phyloP scores from a whole-genome alignment of 768 basidiomycete species.

The Roridomyces roridus region DNA sequence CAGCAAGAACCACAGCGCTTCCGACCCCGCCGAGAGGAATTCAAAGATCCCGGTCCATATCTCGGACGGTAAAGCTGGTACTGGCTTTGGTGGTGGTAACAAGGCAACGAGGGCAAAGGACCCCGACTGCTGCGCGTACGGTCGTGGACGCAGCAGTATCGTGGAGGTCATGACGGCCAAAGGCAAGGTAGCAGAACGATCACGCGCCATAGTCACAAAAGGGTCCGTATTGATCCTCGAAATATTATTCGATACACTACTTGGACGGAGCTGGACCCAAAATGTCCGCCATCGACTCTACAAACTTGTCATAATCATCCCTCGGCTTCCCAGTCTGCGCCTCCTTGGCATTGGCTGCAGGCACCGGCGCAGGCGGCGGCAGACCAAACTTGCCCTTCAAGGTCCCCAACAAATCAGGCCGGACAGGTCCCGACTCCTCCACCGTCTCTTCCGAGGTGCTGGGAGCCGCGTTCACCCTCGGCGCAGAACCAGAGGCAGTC shows the following conservation, averaged over 20 bases:
- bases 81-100: constrained; percentile 57
- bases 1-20: constrained; percentile 40
- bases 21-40: constrained; percentile 33
- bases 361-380: constrained; percentile 31
- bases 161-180: constrained; percentile 26
- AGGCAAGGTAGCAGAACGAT: too few species aligned
- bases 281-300: constrained; percentile 78
- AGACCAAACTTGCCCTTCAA: constrained; percentile 67
- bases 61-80: constrained; percentile 69
- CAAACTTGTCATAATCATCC: constrained; percentile 78
- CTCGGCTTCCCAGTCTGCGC: constrained; percentile 46
- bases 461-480: constrained; percentile 68
- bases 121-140: constrained; percentile 64
- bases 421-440: constrained; percentile 43
- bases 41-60: constrained; percentile 72
- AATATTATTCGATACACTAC: not conserved
- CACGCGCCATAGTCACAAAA: too few species aligned
- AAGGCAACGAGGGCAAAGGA: constrained; percentile 72
- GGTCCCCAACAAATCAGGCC: constrained; percentile 71
- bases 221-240: too few species aligned
- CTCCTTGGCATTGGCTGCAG: constrained; percentile 23
- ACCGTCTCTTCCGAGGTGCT: constrained; percentile 33
- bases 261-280: constrained; percentile 38
- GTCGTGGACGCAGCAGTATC: constrained; percentile 70
- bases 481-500: constrained; percentile 37